Evolutionary conservation across 108 stramenopile genomes (phyloP).

Genomic region (Aurantiochytrium sp.): DNA sequence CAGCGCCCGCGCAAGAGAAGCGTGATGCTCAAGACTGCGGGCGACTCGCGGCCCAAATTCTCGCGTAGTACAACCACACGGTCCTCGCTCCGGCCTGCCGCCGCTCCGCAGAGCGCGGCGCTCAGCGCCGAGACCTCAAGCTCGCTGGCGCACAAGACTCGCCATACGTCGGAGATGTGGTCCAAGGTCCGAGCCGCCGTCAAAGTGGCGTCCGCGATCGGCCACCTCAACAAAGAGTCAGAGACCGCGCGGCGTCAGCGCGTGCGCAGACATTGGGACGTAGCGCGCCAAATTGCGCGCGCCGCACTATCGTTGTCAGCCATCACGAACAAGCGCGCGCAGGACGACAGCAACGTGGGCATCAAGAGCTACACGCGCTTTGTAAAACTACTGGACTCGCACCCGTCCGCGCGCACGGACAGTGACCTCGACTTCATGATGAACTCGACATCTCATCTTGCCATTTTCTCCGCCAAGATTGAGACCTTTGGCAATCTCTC

Average conservation of each 20-base stretch:
- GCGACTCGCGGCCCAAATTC: no score
- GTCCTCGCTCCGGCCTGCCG: no score
- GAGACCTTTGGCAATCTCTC: not conserved
- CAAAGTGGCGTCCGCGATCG: not conserved
- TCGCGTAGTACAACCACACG: no score
- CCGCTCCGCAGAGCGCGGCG: no score
- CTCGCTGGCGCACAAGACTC: no score
- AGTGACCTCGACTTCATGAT: not conserved
- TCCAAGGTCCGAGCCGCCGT: not conserved
- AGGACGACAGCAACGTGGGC: not conserved
- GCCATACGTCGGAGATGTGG: not conserved
- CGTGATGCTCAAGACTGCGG: no score
- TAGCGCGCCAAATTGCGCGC: not conserved
- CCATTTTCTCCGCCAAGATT: not conserved
- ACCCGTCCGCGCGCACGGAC: not conserved
- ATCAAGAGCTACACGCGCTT: slow-evolving; percentile 1
- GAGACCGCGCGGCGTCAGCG: not conserved
- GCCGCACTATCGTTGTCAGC: not conserved
- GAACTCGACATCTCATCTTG: not conserved
- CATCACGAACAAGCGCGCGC: not conserved
- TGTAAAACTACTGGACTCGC: not conserved
- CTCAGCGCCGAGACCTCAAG: no score
- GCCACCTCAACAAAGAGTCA: not conserved
- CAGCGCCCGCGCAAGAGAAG: no score
- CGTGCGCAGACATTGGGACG: not conserved